These are phyloP conservation scores for Betula pendula DNA, from an alignment of 306 rosid species.

Conservation along the genomic window DNA sequence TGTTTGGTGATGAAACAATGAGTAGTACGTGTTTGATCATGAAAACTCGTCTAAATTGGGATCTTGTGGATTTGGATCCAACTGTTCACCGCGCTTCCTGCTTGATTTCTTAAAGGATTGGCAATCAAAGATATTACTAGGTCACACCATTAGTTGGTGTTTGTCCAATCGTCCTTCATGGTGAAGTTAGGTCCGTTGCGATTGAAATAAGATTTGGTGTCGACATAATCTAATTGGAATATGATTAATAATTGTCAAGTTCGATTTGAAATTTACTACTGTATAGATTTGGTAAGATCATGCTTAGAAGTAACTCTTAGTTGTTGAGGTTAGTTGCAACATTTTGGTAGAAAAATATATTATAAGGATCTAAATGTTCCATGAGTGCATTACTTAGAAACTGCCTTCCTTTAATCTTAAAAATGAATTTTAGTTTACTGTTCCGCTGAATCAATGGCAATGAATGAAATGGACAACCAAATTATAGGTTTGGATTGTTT, in stretches of 20 bases:
- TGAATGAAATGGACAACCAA: too few species aligned
- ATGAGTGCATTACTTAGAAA: too few species aligned
- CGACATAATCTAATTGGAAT: background rate
- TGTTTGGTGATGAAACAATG: background rate
- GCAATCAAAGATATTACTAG: background rate
- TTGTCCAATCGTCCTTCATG: background rate
- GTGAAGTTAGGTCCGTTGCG: background rate
- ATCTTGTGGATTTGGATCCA: background rate
- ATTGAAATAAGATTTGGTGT: background rate
- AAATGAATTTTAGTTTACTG: too few species aligned
- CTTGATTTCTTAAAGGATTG: background rate
- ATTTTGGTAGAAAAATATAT: too few species aligned
- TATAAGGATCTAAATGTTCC: too few species aligned
- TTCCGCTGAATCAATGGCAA: too few species aligned
- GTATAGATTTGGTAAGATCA: background rate
- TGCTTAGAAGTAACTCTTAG: background rate
- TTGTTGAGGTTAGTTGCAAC: too few species aligned
- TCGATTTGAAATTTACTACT: background rate
- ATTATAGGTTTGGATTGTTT: too few species aligned
- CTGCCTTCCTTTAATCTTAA: too few species aligned
- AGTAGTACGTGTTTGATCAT: background rate
- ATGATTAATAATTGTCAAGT: background rate
- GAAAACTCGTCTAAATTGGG: background rate
- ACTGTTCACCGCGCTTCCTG: background rate
- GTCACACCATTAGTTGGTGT: background rate